Evolutionary conservation across 2,329 filamentous ascomycete species (phyloP), one percentile per base, ranked within the genome.

Genomic region (Rasamsonia emersonii): DNA sequence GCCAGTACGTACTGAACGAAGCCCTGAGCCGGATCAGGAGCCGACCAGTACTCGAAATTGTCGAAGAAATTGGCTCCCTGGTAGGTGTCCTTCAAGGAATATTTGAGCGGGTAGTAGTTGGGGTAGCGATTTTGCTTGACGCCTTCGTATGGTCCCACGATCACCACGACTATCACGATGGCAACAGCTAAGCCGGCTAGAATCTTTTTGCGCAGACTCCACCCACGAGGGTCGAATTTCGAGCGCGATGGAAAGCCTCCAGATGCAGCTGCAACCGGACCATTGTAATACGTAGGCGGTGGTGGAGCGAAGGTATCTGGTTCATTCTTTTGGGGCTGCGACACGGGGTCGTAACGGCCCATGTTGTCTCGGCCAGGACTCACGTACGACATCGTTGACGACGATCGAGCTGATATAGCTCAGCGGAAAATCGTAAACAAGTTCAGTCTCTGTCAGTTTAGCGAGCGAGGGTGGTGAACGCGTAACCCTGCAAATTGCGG

Each of bases 161-260:
- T 45, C 9, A 78, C 48, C 6, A 68, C 42, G 19, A 65, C 39
- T 15, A 54, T 53, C 2, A 65, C 34, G 1, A 61, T 41, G 2
- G 58, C 42, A 5, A 45, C 60, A 8, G 66, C 46, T 1, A 57
- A 47, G 3, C 42, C 62, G 4, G 70, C 46, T 19, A 62, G 54
- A 14, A 63, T 48, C 67, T 69, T 77, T 8, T 57, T 61, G 36
- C 63, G 67, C 47, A 68, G 67, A 24, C 65, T 56, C 75, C 75
- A 79, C 28, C 61, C 61, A 30, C 60, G 59, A 0, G 68, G 65
- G 39, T 75, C 61, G 51, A 65, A 73, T 59, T 47, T 52, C 38
- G 43, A 46, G 16, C n/a, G 30, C 19, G 21, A 11, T 23, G 32
- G 24, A 8, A 14, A 19, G 4, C 11, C 10, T n/a, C n/a, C n/a